A percentile compares a stretch with the other conserved stretches of the same genome.
Evolutionary conservation across 2,329 filamentous ascomycete species (phyloP).

Genomic region (Pseudocercospora fuligena): DNA sequence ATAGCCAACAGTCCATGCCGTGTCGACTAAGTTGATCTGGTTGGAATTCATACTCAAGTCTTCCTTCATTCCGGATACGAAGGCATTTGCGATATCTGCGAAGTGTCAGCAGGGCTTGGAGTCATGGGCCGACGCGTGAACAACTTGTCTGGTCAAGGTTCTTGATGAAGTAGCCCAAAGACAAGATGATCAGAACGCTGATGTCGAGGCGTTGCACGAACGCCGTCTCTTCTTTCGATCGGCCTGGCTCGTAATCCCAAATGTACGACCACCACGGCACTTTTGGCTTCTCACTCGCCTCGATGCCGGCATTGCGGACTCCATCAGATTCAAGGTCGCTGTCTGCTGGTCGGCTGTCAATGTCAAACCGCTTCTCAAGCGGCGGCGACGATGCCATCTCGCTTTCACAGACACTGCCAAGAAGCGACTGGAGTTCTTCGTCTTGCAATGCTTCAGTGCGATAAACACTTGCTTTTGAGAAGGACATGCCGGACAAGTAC

Average conservation of each 20-base stretch:
- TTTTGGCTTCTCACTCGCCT: conserved; percentile 9
- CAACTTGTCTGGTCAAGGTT: conserved; percentile 44
- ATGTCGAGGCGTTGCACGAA: conserved; percentile 46
- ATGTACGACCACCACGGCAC: conserved; percentile 45
- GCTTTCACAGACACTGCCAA: neutral
- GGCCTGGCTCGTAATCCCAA: conserved; percentile 57
- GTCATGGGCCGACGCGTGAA: neutral
- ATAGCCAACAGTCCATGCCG: conserved; percentile 65
- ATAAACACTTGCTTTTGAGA: neutral
- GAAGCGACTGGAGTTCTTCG: conserved; percentile 9
- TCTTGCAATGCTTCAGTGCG: neutral
- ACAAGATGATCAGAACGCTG: conserved; percentile 55
- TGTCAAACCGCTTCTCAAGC: conserved; percentile 16
- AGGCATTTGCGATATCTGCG: conserved; percentile 48
- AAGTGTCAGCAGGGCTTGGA: neutral
- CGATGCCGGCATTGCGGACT: neutral
- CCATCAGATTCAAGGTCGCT: conserved; percentile 19
- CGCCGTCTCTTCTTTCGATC: conserved; percentile 29
- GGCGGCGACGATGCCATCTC: conserved; percentile 1
- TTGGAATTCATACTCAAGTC: conserved; percentile 59
- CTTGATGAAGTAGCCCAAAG: conserved; percentile 58
- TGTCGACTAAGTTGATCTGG: conserved; percentile 61
- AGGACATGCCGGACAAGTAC: neutral
- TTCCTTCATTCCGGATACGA: conserved; percentile 57
- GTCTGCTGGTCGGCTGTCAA: conserved; percentile 7